Conservation (phyloP, 2,329 filamentous ascomycete genomes). For the Calonectria montana region DNA sequence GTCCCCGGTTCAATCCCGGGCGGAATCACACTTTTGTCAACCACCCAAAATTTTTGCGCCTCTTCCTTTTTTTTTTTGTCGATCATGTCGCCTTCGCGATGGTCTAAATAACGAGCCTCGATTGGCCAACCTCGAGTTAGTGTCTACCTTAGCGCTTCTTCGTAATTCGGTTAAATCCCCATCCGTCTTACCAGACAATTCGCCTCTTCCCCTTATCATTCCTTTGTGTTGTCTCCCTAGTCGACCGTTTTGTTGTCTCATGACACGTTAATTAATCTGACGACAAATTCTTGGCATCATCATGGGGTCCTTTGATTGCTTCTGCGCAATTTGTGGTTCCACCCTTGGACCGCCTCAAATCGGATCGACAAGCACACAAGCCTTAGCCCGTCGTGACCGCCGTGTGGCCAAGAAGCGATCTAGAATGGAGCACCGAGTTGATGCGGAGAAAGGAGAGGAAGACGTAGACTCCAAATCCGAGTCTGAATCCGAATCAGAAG, state of each 20-base stretch:
- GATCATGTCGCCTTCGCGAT: not conserved
- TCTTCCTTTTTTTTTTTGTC: not conserved
- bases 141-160: not conserved
- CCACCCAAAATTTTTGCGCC: not conserved
- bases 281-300: not conserved
- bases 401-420: not conserved
- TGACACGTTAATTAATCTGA: not conserved
- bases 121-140: not conserved
- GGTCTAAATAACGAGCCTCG: too few relatives aligned
- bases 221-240: not conserved
- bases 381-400: not conserved
- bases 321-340: conserved; percentile 25
- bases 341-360: not conserved
- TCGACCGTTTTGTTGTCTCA: not conserved
- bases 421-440: not conserved
- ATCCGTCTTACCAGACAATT: not conserved
- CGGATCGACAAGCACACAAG: not conserved
- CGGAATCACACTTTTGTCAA: conserved; percentile 42
- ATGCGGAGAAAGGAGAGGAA: not conserved
- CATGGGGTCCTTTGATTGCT: conserved; percentile 22
- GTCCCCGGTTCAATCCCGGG: conserved; percentile 48
- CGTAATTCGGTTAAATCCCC: not conserved
- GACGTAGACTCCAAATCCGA: not conserved
- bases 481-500: not conserved
- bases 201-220: not conserved